Conservation (phyloP, 2,329 filamentous ascomycete species). For the Drechslerella stenobrocha region DNA sequence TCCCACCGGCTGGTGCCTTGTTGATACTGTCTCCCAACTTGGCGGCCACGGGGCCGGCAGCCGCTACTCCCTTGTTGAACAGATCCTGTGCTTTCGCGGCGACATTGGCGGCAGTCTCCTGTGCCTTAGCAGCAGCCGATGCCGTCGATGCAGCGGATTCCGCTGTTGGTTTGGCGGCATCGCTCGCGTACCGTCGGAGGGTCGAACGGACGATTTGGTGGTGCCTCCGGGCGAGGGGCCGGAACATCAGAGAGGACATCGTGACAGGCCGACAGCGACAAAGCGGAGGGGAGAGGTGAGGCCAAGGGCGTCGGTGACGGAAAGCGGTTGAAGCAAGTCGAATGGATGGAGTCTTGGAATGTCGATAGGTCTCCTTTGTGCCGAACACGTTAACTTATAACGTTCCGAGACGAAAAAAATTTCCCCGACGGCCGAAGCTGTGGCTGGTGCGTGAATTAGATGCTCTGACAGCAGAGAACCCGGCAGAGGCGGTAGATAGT, state of each 20-base stretch:
- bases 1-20: conserved; percentile 73
- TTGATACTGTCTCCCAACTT: conserved; percentile 54
- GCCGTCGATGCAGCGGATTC: conserved; percentile 38
- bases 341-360: conserved; percentile 8
- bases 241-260: conserved; percentile 39
- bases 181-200: conserved; percentile 42
- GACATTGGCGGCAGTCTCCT: conserved; percentile 51
- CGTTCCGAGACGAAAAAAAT: conserved; percentile 43
- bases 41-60: conserved; percentile 56
- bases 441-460: conserved; percentile 46
- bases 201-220: conserved; percentile 42
- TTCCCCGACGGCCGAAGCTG: conserved; percentile 37
- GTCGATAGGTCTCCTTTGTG: conserved; percentile 39
- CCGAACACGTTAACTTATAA: conserved; percentile 17
- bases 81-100: conserved; percentile 54
- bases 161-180: conserved; percentile 41
- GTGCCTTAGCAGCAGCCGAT: conserved; percentile 32
- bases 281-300: conserved; percentile 3
- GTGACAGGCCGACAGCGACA: conserved; percentile 5
- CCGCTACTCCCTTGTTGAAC: conserved; percentile 57
- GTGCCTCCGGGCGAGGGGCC: conserved; percentile 42
- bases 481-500: background rate
- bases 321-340: conserved; percentile 7
- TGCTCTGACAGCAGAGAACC: background rate
- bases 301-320: conserved; percentile 14